A percentile compares a stretch with the other conserved stretches of the same genome.
phyloP scores from a whole-genome alignment of 805 yeast genomes.

The Sungouiozyma intestinalis region DNA sequence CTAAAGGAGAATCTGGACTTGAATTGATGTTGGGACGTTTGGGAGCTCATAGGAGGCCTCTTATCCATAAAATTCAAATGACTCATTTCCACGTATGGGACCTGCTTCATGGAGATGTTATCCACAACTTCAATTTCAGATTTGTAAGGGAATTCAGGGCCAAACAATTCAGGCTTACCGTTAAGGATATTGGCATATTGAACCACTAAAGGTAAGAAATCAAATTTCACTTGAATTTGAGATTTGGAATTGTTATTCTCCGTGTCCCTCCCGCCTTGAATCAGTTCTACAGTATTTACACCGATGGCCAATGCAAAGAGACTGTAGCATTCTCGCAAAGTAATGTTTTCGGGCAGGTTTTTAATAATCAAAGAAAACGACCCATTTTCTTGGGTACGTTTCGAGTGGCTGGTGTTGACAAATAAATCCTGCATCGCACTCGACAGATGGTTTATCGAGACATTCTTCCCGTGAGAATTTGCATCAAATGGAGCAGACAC shows the following conservation, averaged over 20 bases:
- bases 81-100: conserved; percentile 8
- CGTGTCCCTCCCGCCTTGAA: conserved; percentile 18
- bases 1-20: conserved; percentile 44
- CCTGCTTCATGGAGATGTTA: conserved; percentile 16
- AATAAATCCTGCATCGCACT: background rate
- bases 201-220: conserved; percentile 33
- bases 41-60: background rate
- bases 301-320: conserved; percentile 61
- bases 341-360: conserved; percentile 52
- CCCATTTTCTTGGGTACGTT: conserved; percentile 1
- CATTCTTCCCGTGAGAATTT: background rate
- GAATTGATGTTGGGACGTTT: conserved; percentile 12
- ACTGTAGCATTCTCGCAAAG: conserved; percentile 52
- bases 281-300: conserved; percentile 39
- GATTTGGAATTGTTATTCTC: conserved; percentile 13
- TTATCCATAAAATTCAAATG: conserved; percentile 1
- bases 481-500: background rate
- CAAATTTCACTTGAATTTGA: conserved; percentile 34
- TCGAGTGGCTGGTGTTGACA: background rate
- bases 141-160: conserved; percentile 33
- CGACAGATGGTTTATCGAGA: background rate
- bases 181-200: conserved; percentile 31
- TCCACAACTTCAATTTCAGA: conserved; percentile 31
- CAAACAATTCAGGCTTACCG: conserved; percentile 33
- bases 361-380: conserved; percentile 30